These are phyloP conservation scores for Beauveria medogensis DNA, from an alignment of 2,329 filamentous ascomycete genomes.

Conservation along the genomic window DNA sequence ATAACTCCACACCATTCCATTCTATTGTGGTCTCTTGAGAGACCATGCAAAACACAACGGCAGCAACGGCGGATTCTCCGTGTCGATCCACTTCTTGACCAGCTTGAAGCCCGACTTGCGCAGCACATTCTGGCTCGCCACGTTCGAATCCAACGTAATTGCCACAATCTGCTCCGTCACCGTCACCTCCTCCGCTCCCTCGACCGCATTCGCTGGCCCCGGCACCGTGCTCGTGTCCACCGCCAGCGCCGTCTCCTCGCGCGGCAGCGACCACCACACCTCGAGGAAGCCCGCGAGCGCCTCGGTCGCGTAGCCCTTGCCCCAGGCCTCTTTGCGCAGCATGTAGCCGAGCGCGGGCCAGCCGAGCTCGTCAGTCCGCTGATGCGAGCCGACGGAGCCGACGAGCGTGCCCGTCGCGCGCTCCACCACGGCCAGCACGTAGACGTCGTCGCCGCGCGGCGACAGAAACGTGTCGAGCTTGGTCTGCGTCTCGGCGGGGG, in stretches of 20 bases:
- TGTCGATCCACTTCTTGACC: constrained; percentile 29
- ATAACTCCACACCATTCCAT: background rate
- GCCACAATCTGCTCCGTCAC: constrained; percentile 35
- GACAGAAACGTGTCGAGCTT: constrained; percentile 36
- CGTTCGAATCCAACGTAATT: constrained; percentile 41
- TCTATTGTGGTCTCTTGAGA: background rate
- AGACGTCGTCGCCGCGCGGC: constrained; percentile 41
- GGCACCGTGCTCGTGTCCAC: constrained; percentile 16
- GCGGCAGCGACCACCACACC: constrained; percentile 41
- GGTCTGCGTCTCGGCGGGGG: constrained; percentile 34
- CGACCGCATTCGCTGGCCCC: background rate
- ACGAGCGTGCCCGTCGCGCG: constrained; percentile 41
- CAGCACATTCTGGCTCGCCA: constrained; percentile 47
- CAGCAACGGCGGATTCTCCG: background rate
- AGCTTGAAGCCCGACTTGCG: constrained; percentile 46
- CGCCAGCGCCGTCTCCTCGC: constrained; percentile 36
- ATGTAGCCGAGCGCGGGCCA: constrained; percentile 56
- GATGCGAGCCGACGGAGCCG: constrained; percentile 39
- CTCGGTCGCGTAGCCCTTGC: constrained; percentile 49
- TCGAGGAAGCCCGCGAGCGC: constrained; percentile 39
- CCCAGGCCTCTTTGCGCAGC: constrained; percentile 45
- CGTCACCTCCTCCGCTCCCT: constrained; percentile 5
- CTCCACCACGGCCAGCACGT: constrained; percentile 48
- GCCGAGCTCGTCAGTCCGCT: constrained; percentile 28
- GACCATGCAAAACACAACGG: background rate